Evolutionary conservation across 257 asterid species (phyloP).

Genomic region (Scutellaria minor): DNA sequence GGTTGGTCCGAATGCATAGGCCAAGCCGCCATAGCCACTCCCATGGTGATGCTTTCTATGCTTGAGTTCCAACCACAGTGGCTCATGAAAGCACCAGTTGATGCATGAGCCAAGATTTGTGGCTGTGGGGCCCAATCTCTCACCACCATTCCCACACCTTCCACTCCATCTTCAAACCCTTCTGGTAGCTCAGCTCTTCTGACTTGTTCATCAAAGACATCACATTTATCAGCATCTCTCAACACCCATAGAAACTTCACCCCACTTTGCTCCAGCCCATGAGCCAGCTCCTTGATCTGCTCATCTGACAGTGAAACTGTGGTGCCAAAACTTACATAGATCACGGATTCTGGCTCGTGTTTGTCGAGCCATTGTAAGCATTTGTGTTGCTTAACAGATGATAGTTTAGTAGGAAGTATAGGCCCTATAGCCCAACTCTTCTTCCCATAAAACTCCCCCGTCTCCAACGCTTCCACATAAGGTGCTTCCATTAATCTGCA

Average conservation of each 20-base stretch:
- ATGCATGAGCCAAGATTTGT: constrained; percentile 35
- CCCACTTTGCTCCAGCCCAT: constrained; percentile 45
- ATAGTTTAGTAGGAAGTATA: constrained; percentile 34
- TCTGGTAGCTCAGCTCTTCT: constrained; percentile 37
- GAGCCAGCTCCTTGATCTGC: constrained; percentile 38
- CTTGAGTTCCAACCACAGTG: constrained; percentile 47
- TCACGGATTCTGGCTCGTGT: constrained; percentile 39
- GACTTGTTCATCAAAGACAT: constrained; percentile 31
- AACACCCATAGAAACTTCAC: constrained; percentile 49
- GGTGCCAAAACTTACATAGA: constrained; percentile 43
- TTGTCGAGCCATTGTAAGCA: constrained; percentile 45
- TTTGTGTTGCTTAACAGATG: constrained; percentile 5
- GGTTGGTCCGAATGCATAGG: constrained; percentile 51
- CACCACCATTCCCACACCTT: constrained; percentile 35
- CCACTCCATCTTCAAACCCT: constrained; percentile 40
- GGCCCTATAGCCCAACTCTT: constrained; percentile 56
- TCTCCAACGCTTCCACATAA: constrained; percentile 35
- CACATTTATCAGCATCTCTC: constrained; percentile 47
- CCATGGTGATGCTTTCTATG: constrained; percentile 41
- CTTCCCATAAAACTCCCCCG: constrained; percentile 24
- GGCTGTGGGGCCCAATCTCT: constrained; percentile 51
- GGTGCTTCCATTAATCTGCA: constrained; percentile 47
- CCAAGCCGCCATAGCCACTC: constrained; percentile 49
- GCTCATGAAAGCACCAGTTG: constrained; percentile 43
- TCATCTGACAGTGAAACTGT: constrained; percentile 43